Evolutionary conservation across 805 yeast genomes (phyloP).

Genomic region (Wickerhamiella qilinensis): DNA sequence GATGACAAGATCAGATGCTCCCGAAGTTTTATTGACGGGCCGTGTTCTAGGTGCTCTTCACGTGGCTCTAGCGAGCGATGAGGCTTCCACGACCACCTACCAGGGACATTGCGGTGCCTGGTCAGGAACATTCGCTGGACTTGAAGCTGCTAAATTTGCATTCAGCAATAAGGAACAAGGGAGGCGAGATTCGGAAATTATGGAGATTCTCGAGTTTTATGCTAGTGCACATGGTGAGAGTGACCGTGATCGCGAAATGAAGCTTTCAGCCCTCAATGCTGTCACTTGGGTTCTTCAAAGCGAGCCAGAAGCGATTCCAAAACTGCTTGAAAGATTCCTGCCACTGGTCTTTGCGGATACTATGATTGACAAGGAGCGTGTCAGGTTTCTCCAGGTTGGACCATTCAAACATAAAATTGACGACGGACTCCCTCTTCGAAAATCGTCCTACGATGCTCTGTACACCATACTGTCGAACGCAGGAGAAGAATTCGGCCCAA

Average conservation of each 20-base stretch:
- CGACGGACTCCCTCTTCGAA: slow-evolving; percentile 57
- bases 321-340: neutral
- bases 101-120: too few relatives aligned
- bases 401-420: slow-evolving; percentile 75
- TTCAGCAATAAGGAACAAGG: neutral
- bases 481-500: slow-evolving; percentile 15
- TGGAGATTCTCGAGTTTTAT: neutral
- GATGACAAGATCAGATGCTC: neutral
- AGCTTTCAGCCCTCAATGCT: slow-evolving; percentile 1
- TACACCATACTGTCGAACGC: slow-evolving; percentile 32
- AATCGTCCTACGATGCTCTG: slow-evolving; percentile 52
- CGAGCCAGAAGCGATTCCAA: slow-evolving; percentile 1
- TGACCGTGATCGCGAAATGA: neutral
- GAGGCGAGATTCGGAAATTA: neutral
- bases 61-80: neutral
- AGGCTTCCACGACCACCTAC: too few relatives aligned
- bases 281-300: slow-evolving; percentile 4
- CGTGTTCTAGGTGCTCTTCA: neutral
- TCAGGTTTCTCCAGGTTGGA: slow-evolving; percentile 49
- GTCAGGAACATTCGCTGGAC: slow-evolving; percentile 2
- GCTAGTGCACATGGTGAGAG: neutral
- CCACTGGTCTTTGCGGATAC: neutral
- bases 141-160: slow-evolving; percentile 2
- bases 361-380: neutral
- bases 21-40: neutral